Conservation (phyloP, 73 alveolate genomes). For the Stentor roeselii region DNA sequence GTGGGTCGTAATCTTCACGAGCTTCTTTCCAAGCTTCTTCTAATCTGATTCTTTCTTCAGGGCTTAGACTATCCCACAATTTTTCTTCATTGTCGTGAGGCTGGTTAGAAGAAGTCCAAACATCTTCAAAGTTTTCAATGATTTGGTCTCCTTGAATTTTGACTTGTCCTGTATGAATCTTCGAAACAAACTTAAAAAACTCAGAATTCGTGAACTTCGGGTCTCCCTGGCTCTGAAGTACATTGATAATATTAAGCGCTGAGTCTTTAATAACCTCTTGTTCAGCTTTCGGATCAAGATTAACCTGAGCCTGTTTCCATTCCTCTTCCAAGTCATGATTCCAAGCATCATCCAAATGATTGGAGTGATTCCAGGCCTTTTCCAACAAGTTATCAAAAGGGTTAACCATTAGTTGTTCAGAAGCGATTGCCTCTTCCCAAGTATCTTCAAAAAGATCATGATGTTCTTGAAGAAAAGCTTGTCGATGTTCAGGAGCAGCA, state of each 20-base stretch:
- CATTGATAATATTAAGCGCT: conserved; percentile 35
- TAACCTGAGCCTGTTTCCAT: conserved; percentile 3
- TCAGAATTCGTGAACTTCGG: conserved; percentile 60
- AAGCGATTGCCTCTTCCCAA: conserved; percentile 2
- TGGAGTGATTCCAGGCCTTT: not conserved
- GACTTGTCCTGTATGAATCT: conserved; percentile 51
- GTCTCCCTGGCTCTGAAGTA: conserved; percentile 30
- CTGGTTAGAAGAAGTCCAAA: not conserved
- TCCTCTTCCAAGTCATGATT: conserved; percentile 25
- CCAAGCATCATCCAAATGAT: not conserved
- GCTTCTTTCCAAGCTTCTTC: conserved; percentile 36
- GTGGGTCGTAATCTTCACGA: not conserved
- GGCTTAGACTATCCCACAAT: conserved; percentile 2
- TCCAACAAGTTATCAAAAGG: not conserved
- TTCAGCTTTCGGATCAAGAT: not conserved
- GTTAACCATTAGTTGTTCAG: not conserved
- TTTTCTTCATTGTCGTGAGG: not conserved
- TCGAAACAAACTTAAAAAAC: conserved; percentile 51
- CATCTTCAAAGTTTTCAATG: conserved; percentile 38
- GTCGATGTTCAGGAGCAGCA: not conserved
- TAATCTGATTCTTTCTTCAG: not conserved
- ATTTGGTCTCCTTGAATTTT: conserved; percentile 42
- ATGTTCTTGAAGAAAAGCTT: no score
- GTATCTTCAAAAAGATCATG: conserved; percentile 16
- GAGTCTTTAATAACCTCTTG: conserved; percentile 42